Base-by-base conservation (phyloP, 192 early-diverging fungal genomes). In the Coemansia reversa region DNA sequence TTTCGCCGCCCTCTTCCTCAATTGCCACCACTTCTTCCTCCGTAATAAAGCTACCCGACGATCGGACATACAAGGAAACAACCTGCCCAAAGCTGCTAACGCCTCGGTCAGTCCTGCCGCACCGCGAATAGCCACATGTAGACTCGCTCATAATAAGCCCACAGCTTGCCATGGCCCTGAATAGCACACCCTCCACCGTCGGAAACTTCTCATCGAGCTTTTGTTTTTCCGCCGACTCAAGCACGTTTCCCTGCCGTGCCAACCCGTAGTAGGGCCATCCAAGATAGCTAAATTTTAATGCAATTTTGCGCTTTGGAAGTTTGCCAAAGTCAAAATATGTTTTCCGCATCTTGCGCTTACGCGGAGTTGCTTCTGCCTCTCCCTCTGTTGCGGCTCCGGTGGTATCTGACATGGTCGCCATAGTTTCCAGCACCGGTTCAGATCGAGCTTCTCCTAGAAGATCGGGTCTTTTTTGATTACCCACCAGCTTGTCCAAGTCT, bases 81-180 rank as follows among this genome's bases (percentile, higher is more conserved):
- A 96, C 93, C 65, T 98, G 95, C 18, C 92, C 95, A 57, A 96
- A 85, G 30, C 88, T 88, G 58, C 91, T 93, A 12, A 98, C 95
- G 0, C 96, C 96, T 28, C 89, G 87, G 69, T 97, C 91, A 0
- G 91, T 92, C 19, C 91, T 82, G 12, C 94, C 94, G 70, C 93
- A 94, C 28, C 92, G 84, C 42, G 92, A 84, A 74, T 88, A 97
- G 47, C 84, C 86, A 76, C 90, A 92, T 20, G 75, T 59, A n/a
- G 81, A 64, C 22, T 88, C 82, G 58, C 83, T 79, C 14, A 82
- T 80, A 23, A 98, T 91, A 45, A 98, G 79, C 59, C 87, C 88
- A 51, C 91, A 86, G 5, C 85, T 86, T 25, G 84, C 67, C 9
- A 98, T 72, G 0, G 95, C 94, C 25, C 87, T 69, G 67, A 96